A percentile compares a stretch with the other conserved stretches of the same genome.
phyloP scores from a whole-genome alignment of 768 basidiomycete genomes.

The Podaxis sp. region DNA sequence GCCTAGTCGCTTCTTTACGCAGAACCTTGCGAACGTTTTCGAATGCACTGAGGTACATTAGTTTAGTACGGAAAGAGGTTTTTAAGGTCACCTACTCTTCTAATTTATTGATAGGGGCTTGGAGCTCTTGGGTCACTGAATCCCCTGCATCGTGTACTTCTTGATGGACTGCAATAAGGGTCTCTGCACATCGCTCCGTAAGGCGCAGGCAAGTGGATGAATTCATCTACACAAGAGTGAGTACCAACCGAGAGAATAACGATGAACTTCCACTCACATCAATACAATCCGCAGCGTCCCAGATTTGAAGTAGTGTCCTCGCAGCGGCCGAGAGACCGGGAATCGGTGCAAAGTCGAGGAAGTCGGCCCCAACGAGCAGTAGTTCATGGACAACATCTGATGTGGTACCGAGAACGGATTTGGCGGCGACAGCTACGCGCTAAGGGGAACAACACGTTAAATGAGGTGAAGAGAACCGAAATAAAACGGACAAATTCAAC shows the following conservation, averaged over 20 bases:
- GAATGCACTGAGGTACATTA: constrained; percentile 12
- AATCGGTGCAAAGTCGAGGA: constrained; percentile 48
- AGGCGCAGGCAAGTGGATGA: constrained; percentile 56
- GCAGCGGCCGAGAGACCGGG: constrained; percentile 52
- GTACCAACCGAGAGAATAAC: background rate
- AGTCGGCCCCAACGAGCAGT: constrained; percentile 31
- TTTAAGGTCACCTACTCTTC: constrained; percentile 33
- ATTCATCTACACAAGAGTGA: constrained; percentile 43
- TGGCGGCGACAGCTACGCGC: constrained; percentile 33
- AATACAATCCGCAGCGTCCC: constrained; percentile 52
- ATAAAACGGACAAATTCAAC: background rate
- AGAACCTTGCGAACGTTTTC: constrained; percentile 9
- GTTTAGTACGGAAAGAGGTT: background rate
- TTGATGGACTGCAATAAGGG: constrained; percentile 52
- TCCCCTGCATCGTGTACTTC: constrained; percentile 50
- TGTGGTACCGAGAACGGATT: constrained; percentile 35
- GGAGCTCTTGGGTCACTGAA: constrained; percentile 41
- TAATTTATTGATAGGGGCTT: constrained; percentile 45
- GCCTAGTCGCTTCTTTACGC: constrained; percentile 52
- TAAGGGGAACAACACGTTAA: constrained; percentile 10
- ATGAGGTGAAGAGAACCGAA: background rate
- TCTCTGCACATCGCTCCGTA: constrained; percentile 60
- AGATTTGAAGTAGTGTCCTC: constrained; percentile 47
- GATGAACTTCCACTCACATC: constrained; percentile 42
- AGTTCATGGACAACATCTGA: constrained; percentile 37